Conservation (phyloP, 306 rosid species). For the Quillaja saponaria region DNA sequence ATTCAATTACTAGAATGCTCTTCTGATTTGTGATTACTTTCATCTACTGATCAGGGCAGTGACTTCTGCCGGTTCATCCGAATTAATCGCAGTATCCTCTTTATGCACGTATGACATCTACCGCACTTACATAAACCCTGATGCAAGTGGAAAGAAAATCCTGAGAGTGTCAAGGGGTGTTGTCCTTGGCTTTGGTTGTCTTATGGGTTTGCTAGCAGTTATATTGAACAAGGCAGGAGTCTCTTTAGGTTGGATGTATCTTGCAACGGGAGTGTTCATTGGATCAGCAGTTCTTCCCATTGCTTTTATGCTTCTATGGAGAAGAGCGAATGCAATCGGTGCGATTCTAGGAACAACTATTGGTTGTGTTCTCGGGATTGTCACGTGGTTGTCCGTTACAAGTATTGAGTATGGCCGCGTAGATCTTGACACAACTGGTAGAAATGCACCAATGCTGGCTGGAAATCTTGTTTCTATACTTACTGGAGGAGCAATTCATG, state of each 20-base stretch:
- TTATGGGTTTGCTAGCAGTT: conserved; percentile 85
- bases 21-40: conserved; percentile 23
- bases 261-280: conserved; percentile 85
- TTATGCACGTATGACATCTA: conserved; percentile 87
- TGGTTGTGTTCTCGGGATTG: conserved; percentile 77
- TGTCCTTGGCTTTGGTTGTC: conserved; percentile 68
- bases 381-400: conserved; percentile 75
- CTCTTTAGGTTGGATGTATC: conserved; percentile 93
- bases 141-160: conserved; percentile 77
- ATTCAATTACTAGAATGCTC: not conserved
- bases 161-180: conserved; percentile 72
- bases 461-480: conserved; percentile 86
- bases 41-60: conserved; percentile 68
- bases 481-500: conserved; percentile 70
- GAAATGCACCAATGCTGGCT: conserved; percentile 92
- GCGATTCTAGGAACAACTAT: conserved; percentile 71
- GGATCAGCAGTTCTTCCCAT: conserved; percentile 95
- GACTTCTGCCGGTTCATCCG: conserved; percentile 97
- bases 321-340: conserved; percentile 78
- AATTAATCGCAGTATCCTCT: conserved; percentile 78
- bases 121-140: conserved; percentile 78
- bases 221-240: conserved; percentile 81
- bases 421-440: conserved; percentile 77
- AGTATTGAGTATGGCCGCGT: conserved; percentile 63
- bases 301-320: conserved; percentile 89